Base-by-base conservation (phyloP, 169 alveolate species). In the Eimeria falciformis region DNA sequence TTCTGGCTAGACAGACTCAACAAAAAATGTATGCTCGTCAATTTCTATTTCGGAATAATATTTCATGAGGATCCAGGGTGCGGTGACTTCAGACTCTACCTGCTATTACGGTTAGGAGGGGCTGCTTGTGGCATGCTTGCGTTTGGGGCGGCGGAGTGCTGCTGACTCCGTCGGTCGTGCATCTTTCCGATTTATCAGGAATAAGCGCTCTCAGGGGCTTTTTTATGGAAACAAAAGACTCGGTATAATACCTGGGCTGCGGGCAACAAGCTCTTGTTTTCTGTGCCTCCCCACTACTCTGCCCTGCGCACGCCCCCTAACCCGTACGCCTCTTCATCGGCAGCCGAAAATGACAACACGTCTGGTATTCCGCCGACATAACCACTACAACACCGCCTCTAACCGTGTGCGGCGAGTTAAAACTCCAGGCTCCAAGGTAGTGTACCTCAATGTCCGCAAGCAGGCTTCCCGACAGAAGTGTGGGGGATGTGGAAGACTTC, bases 381-480 rank as follows among this genome's bases (percentile, higher is more conserved):
- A 95, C 88, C 95, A 96, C 89, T 97, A 96, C 94, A 96, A 96
- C 94, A 97, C 99, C 88, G 94, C 94, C 66, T 97, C 98, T 47
- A 97, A 97, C 96, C 93, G 95, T 79, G 95, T 95, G 94, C 95
- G 96, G 91, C 94, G 96, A 58, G 98, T 97, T 87, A 97, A 94
- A 92, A 97, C 98, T 62, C 99, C 99, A 53, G 99, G 99, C 87
- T 96, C 96, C 14, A 79, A 90, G 69, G 93, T 94, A 55, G 90
- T 95, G 25, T 94, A 88, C 84, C 97, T 95, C 62, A 92, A 96
- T 66, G 94, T 89, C 58, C 93, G 94, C 73, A 96, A 96, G 88
- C 94, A 86, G 66, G 92, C 96, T 37, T 81, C 96, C 1, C 89
- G 97, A 9, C 97, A 97, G 25, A 93, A 91, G 73, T 96, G 97